Evolutionary conservation across 805 yeast genomes (phyloP), one percentile per base, ranked within the genome.

Genomic region (Candida coquimbonensis): DNA sequence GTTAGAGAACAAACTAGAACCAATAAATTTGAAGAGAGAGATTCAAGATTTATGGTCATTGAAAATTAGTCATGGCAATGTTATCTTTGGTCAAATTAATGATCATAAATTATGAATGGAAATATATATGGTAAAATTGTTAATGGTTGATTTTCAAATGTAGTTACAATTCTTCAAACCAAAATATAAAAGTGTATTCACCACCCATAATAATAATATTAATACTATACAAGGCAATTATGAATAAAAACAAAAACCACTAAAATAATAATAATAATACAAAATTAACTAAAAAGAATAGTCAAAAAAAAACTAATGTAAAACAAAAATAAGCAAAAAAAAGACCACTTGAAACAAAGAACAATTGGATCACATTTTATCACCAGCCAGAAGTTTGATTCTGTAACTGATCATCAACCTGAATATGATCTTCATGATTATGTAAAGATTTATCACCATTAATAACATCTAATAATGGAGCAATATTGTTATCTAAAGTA

Each of bases 401-500:
- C 6, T 42, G 48, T 19, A 45, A 26, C 19, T 45, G 48, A 17
- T 40, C 47, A 26, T 43, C 49, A 31, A 43, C 49, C 24, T 46
- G 24, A 21, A 21, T 21, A 21, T 31, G 40, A 25, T 39, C 16
- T 9, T 29, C 31, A 12, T 8, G 14, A 13, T 31, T 14, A 9
- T 25, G 26, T 34, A 38, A n/a, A 17, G 40, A 37, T 25, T 42
- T 42, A 13, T 39, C 45, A 13, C 43, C 19, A 27, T 25, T 32
- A 29, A 61, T 63, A 2, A 72, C 76, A 48, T 75, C 78, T 39
- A 74, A 54, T 33, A 33, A 33, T 16, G 17, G 21, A 33, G 76
- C 66, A 31, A 74, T 75, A 34, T 74, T 56, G 26, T 64, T 63
- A 7, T 75, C 68, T 49, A 77, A 59, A 44, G 74, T 80, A 38